Evolutionary conservation across 352 stramenopile genomes (phyloP).

Genomic region (Phytopythium montanum): DNA sequence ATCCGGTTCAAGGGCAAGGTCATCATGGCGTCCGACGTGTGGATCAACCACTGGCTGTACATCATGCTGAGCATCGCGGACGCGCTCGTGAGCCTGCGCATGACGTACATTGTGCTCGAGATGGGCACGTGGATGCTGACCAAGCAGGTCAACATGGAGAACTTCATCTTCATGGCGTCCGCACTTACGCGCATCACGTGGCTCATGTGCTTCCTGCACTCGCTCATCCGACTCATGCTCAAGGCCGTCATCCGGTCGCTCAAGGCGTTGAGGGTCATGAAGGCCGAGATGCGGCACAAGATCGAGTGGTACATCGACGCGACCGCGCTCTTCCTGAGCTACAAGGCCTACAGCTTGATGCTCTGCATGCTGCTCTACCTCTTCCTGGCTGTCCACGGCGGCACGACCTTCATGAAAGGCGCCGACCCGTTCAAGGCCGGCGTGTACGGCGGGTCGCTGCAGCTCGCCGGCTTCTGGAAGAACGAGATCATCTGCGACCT

Average conservation of each 20-base stretch:
- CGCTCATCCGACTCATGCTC: slow-evolving; percentile 18
- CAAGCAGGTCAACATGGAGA: slow-evolving; percentile 41
- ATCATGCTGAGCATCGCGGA: slow-evolving; percentile 58
- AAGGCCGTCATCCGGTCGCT: slow-evolving; percentile 30
- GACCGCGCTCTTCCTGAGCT: slow-evolving; percentile 43
- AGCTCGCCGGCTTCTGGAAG: slow-evolving; percentile 40
- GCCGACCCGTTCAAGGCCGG: slow-evolving; percentile 20
- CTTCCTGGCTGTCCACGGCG: slow-evolving; percentile 28
- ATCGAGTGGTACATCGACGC: slow-evolving; percentile 58
- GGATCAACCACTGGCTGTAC: slow-evolving; percentile 75
- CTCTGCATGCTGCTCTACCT: slow-evolving; percentile 40
- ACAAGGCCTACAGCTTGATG: slow-evolving; percentile 56
- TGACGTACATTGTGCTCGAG: slow-evolving; percentile 44
- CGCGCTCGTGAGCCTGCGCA: slow-evolving; percentile 32
- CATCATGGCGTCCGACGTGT: slow-evolving; percentile 55
- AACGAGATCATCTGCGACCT: slow-evolving; percentile 60
- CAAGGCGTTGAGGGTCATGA: slow-evolving; percentile 33
- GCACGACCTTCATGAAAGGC: slow-evolving; percentile 42
- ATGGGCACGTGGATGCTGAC: slow-evolving; percentile 59
- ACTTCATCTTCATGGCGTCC: slow-evolving; percentile 54
- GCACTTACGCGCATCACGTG: slow-evolving; percentile 53
- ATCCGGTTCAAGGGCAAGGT: slow-evolving; percentile 51
- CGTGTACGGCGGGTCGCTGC: slow-evolving; percentile 33
- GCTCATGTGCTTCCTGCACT: slow-evolving; percentile 57
- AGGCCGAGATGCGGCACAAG: slow-evolving; percentile 17